phyloP scores from a whole-genome alignment of 768 basidiomycete genomes.

The Mycena leptocephala region DNA sequence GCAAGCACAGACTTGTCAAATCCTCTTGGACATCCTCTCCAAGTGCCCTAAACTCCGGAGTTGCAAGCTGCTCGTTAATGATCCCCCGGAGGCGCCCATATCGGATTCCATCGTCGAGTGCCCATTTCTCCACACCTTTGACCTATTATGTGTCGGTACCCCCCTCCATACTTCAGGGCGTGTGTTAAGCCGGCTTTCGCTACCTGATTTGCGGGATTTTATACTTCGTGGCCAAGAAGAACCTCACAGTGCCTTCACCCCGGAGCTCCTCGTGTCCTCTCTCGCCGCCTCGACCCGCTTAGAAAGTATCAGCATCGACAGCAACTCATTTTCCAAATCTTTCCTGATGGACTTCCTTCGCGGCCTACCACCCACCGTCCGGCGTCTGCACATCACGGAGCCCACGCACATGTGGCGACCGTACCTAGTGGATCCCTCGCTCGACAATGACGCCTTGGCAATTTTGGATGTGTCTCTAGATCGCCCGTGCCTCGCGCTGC shows the following conservation, averaged over 20 bases:
- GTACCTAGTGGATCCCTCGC: neutral
- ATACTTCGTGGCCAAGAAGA: neutral
- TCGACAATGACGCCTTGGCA: neutral
- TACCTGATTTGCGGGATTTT: slow-evolving; percentile 6
- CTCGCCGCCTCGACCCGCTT: slow-evolving; percentile 1
- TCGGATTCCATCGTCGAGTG: neutral
- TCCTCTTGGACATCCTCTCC: neutral
- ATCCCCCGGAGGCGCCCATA: neutral
- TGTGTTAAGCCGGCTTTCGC: slow-evolving; percentile 1
- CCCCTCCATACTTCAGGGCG: neutral
- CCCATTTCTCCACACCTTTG: neutral
- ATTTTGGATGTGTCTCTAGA: neutral
- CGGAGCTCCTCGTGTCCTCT: neutral
- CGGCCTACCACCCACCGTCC: slow-evolving; percentile 1
- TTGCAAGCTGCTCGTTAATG: neutral
- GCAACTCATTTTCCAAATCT: neutral
- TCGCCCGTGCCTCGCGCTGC: neutral
- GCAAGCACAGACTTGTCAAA: neutral
- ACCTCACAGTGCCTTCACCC: neutral
- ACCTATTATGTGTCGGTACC: neutral
- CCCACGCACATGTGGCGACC: neutral
- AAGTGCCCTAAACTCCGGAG: neutral
- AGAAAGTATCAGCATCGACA: neutral
- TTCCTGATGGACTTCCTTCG: neutral
- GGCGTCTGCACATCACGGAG: neutral